phyloP scores from a whole-genome alignment of 768 basidiomycete species.

The Boletus reticulatus region DNA sequence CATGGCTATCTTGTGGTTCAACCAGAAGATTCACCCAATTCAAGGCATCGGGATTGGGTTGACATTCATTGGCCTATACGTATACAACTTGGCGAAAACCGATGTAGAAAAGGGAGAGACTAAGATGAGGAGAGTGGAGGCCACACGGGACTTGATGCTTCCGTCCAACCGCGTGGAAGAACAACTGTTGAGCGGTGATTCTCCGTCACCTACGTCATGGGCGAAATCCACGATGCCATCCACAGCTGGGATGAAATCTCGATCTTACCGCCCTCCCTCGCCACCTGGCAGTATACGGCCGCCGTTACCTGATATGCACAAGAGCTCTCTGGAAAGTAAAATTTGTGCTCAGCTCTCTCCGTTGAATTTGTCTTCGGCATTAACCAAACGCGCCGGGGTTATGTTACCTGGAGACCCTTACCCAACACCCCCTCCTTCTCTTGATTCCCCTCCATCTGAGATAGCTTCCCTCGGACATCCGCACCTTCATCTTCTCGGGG shows the following conservation, averaged over 20 bases:
- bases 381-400: constrained; percentile 23
- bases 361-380: constrained; percentile 14
- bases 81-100: constrained; percentile 94
- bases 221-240: constrained; percentile 11
- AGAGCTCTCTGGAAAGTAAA: constrained; percentile 16
- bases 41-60: constrained; percentile 88
- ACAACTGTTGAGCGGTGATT: constrained; percentile 43
- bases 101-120: constrained; percentile 94
- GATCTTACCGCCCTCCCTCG: constrained; percentile 9
- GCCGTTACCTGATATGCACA: constrained; percentile 1
- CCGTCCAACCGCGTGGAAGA: constrained; percentile 67
- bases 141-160: constrained; percentile 62
- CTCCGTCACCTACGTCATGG: constrained; percentile 21
- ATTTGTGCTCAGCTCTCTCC: constrained; percentile 17
- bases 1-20: constrained; percentile 97
- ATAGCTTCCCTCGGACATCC: constrained; percentile 13
- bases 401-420: constrained; percentile 41
- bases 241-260: constrained; percentile 26
- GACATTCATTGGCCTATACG: constrained; percentile 88
- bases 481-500: background rate
- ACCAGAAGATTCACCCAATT: constrained; percentile 76
- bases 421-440: constrained; percentile 46
- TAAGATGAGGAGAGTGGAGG: constrained; percentile 76
- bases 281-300: background rate
- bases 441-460: constrained; percentile 23